Conservation (phyloP, 441 rosid species). For the Adansonia madagascariensis region DNA sequence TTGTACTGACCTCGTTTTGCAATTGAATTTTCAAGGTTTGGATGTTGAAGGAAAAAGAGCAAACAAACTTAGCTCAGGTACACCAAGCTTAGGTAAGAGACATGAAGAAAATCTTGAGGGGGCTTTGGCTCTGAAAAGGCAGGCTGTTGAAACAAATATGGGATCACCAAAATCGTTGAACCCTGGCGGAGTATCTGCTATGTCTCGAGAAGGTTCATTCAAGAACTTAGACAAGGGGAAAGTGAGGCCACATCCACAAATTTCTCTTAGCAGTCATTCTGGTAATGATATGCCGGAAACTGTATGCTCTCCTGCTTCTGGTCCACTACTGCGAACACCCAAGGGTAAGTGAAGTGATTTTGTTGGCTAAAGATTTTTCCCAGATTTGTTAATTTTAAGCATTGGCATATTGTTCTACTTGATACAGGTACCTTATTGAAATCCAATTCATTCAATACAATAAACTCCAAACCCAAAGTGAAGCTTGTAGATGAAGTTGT, state of each 20-base stretch:
- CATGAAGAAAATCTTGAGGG: slow-evolving; percentile 55
- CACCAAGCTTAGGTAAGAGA: slow-evolving; percentile 57
- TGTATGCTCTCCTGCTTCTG: slow-evolving; percentile 49
- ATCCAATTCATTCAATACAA: slow-evolving; percentile 73
- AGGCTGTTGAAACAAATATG: slow-evolving; percentile 54
- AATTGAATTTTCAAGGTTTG: slow-evolving; percentile 44
- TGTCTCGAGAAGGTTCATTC: slow-evolving; percentile 71
- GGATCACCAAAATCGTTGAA: slow-evolving; percentile 66
- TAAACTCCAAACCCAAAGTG: slow-evolving; percentile 63
- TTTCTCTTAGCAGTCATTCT: slow-evolving; percentile 44
- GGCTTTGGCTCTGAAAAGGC: slow-evolving; percentile 60
- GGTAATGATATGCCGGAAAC: slow-evolving; percentile 50
- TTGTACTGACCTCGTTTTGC: slow-evolving; percentile 30
- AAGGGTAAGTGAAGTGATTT: slow-evolving; percentile 55
- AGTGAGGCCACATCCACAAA: slow-evolving; percentile 50
- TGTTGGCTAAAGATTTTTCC: slow-evolving; percentile 25
- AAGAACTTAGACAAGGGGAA: slow-evolving; percentile 71
- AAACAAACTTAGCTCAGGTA: slow-evolving; percentile 35
- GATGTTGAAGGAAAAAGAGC: slow-evolving; percentile 56
- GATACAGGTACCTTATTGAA: slow-evolving; percentile 67
- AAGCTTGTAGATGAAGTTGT: slow-evolving; percentile 64
- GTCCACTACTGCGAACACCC: slow-evolving; percentile 50
- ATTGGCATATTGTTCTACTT: slow-evolving; percentile 19
- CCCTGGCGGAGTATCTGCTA: slow-evolving; percentile 46
- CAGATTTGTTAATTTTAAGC: slow-evolving; percentile 1